These are phyloP conservation scores for Earliella scabrosa DNA, from an alignment of 1,284 basidiomycete species.

Conservation along the genomic window DNA sequence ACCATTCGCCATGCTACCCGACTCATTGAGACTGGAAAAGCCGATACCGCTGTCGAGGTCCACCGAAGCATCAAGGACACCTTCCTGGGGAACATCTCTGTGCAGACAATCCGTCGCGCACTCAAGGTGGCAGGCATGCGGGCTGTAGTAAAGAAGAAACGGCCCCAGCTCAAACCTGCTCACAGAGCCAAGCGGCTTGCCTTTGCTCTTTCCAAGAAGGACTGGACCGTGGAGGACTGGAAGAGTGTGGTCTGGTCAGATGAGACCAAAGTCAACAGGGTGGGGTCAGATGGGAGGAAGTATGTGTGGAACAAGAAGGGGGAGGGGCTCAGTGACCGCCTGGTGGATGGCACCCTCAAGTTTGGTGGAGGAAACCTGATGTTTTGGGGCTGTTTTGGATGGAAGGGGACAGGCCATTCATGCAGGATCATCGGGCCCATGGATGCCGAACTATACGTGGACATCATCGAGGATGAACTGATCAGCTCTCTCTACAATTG, in stretches of 20 bases:
- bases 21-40: conserved; percentile 16
- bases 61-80: not conserved
- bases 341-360: conserved; percentile 26
- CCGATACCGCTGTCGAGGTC: conserved; percentile 11
- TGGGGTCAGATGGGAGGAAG: conserved; percentile 39
- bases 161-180: not conserved
- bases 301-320: conserved; percentile 21
- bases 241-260: conserved; percentile 35
- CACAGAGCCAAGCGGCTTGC: not conserved
- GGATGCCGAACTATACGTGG: conserved; percentile 34
- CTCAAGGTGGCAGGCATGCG: not conserved
- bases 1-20: conserved; percentile 11
- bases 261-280: conserved; percentile 37
- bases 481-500: conserved; percentile 8
- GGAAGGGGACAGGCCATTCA: conserved; percentile 31
- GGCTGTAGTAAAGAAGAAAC: conserved; percentile 6
- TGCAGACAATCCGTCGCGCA: not conserved
- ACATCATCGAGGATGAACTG: conserved; percentile 37
- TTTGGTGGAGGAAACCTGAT: conserved; percentile 38
- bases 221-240: conserved; percentile 36
- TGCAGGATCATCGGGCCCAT: conserved; percentile 32
- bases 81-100: not conserved
- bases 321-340: conserved; percentile 27
- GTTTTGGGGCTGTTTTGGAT: conserved; percentile 40
- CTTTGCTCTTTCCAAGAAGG: conserved; percentile 1